These are phyloP conservation scores for Erodium maritimum DNA, from an alignment of 345 rosid genomes.

Conservation along the genomic window DNA sequence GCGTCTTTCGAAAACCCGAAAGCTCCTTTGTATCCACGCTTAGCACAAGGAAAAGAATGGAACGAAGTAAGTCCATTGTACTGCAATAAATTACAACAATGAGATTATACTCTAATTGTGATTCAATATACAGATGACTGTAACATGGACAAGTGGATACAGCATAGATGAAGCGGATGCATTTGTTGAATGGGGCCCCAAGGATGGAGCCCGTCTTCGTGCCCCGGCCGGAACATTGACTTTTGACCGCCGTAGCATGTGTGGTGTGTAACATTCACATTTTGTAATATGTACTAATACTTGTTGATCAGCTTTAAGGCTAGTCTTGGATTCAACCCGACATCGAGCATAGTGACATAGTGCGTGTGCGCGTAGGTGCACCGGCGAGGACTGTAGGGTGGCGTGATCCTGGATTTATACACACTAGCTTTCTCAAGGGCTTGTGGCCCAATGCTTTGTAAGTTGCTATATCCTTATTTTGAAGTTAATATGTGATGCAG, in stretches of 20 bases:
- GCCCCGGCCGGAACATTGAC: slow-evolving; percentile 86
- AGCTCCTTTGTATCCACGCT: slow-evolving; percentile 85
- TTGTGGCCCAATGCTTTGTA: slow-evolving; percentile 41
- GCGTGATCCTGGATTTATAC: slow-evolving; percentile 44
- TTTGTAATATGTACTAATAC: too few species aligned
- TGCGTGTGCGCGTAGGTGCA: slow-evolving; percentile 19
- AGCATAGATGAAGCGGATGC: slow-evolving; percentile 63
- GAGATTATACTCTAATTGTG: too few species aligned
- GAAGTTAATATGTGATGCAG: too few species aligned
- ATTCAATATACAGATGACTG: slow-evolving; percentile 67
- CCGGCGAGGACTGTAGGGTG: slow-evolving; percentile 41
- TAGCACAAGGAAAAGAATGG: slow-evolving; percentile 88
- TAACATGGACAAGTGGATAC: slow-evolving; percentile 99
- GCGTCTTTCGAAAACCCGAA: slow-evolving; percentile 60
- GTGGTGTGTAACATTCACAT: too few species aligned
- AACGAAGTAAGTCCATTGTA: slow-evolving; percentile 48
- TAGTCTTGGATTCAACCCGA: too few species aligned
- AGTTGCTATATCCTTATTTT: neutral
- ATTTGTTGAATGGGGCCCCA: slow-evolving; percentile 60
- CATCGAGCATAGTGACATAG: too few species aligned
- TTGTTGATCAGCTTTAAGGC: too few species aligned
- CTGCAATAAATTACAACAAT: too few species aligned
- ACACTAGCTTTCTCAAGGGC: slow-evolving; percentile 34
- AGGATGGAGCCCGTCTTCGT: slow-evolving; percentile 24
- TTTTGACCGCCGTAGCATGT: slow-evolving; percentile 61